A percentile compares a stretch with the other conserved stretches of the same genome.
Evolutionary conservation across 306 rosid species (phyloP).

Genomic region (Castanopsis chinensis): DNA sequence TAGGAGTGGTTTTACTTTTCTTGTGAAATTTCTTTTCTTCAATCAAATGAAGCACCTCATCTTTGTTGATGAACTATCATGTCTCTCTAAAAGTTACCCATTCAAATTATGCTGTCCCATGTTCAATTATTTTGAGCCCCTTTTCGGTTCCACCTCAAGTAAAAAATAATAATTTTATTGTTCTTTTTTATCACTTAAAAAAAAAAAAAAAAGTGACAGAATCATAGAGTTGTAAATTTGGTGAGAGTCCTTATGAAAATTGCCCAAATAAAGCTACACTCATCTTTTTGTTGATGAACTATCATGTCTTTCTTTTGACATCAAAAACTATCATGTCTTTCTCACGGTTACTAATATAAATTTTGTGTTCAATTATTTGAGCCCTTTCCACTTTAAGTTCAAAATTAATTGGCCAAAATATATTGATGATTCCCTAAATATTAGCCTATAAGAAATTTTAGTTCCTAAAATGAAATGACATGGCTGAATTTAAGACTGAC

Average conservation of each 20-base stretch:
- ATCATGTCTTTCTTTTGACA: neutral
- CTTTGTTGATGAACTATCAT: conserved; percentile 59
- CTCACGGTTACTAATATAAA: neutral
- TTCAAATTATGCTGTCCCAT: conserved; percentile 27
- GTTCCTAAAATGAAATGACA: no score
- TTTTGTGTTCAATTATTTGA: conserved; percentile 9
- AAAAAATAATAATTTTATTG: neutral
- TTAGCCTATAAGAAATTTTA: no score
- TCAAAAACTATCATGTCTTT: no score
- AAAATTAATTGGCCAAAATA: conserved; percentile 1
- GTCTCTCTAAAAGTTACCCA: conserved; percentile 46
- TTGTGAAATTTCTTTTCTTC: conserved; percentile 32
- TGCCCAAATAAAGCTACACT: no score
- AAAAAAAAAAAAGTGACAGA: neutral
- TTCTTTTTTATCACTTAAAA: neutral
- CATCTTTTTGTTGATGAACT: conserved; percentile 1
- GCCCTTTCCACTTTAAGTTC: conserved; percentile 10
- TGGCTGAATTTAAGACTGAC: no score
- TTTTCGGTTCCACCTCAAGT: conserved; percentile 23
- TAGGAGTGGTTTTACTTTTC: conserved; percentile 20
- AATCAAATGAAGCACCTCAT: conserved; percentile 42
- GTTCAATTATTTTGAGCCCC: conserved; percentile 45
- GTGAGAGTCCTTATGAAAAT: no score
- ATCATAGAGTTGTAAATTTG: no score
- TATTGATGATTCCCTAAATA: no score